Evolutionary conservation across 208 protist genomes (phyloP).

Genomic region (Jaenimonas drosophilae): DNA sequence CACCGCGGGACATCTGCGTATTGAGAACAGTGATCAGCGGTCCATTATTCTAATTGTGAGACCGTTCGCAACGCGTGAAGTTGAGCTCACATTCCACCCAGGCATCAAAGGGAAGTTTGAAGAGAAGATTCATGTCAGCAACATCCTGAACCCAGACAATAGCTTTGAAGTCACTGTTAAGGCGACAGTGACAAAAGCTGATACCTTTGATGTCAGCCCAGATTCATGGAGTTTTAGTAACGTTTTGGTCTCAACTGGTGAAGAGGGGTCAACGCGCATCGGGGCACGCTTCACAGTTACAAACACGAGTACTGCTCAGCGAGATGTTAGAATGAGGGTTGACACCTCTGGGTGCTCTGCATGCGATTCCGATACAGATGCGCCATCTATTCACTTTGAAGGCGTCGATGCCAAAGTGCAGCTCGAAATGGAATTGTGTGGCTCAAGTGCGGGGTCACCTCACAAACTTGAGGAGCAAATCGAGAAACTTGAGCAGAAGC

Average conservation of each 20-base stretch:
- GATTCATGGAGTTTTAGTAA: slow-evolving; percentile 74
- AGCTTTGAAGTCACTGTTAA: slow-evolving; percentile 62
- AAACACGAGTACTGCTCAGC: slow-evolving; percentile 62
- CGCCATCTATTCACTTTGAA: slow-evolving; percentile 27
- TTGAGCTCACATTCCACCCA: slow-evolving; percentile 70
- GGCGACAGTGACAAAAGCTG: slow-evolving; percentile 70
- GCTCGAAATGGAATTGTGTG: slow-evolving; percentile 59
- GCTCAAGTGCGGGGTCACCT: slow-evolving; percentile 39
- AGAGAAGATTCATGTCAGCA: slow-evolving; percentile 62
- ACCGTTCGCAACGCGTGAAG: slow-evolving; percentile 68
- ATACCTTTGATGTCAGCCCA: slow-evolving; percentile 83
- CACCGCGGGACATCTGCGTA: slow-evolving; percentile 72
- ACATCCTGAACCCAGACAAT: slow-evolving; percentile 63
- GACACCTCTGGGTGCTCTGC: slow-evolving; percentile 14
- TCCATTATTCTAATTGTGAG: slow-evolving; percentile 56
- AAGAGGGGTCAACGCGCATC: slow-evolving; percentile 20
- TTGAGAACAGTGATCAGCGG: slow-evolving; percentile 63
- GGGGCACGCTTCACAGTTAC: slow-evolving; percentile 58
- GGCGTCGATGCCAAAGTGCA: slow-evolving; percentile 64
- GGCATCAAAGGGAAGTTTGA: slow-evolving; percentile 79
- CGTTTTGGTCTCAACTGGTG: slow-evolving; percentile 30
- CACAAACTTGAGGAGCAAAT: slow-evolving; percentile 82
- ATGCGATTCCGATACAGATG: background rate
- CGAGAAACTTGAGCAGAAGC: slow-evolving; percentile 83
- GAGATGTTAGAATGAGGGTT: slow-evolving; percentile 46